phyloP scores from a whole-genome alignment of 2,329 filamentous ascomycete genomes.

The Diaporthe ilicicola region DNA sequence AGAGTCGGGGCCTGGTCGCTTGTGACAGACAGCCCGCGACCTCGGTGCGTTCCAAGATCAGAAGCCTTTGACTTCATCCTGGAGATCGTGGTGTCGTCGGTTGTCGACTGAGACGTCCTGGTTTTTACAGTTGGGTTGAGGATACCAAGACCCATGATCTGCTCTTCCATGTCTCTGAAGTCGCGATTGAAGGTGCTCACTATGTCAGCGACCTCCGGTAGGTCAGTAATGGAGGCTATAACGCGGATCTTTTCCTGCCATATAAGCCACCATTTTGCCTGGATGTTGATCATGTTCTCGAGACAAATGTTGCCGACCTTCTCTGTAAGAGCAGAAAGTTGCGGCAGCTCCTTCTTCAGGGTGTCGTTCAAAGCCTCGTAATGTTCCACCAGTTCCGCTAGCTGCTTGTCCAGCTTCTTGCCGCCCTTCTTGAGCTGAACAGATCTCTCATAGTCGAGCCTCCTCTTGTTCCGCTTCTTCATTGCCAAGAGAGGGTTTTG shows the following conservation, averaged over 20 bases:
- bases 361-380: slow-evolving; percentile 93
- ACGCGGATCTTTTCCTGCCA: slow-evolving; percentile 85
- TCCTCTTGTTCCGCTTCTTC: slow-evolving; percentile 93
- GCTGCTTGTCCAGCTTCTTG: slow-evolving; percentile 88
- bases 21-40: slow-evolving; percentile 68
- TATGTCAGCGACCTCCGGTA: slow-evolving; percentile 76
- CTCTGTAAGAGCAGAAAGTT: slow-evolving; percentile 82
- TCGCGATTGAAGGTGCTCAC: slow-evolving; percentile 81
- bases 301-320: slow-evolving; percentile 85
- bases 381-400: slow-evolving; percentile 83
- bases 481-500: slow-evolving; percentile 87
- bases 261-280: slow-evolving; percentile 82
- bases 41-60: slow-evolving; percentile 58
- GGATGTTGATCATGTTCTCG: slow-evolving; percentile 83
- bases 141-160: slow-evolving; percentile 76
- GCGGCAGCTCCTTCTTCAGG: slow-evolving; percentile 89
- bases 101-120: slow-evolving; percentile 66
- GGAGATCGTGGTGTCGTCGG: slow-evolving; percentile 60
- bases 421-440: slow-evolving; percentile 80
- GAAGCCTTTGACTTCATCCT: slow-evolving; percentile 59
- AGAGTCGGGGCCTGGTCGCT: slow-evolving; percentile 70
- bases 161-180: slow-evolving; percentile 78
- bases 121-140: slow-evolving; percentile 77
- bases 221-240: slow-evolving; percentile 73
- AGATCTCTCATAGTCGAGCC: slow-evolving; percentile 86